Conservation (phyloP, 1,284 basidiomycete species). For the Boletus mariae region DNA sequence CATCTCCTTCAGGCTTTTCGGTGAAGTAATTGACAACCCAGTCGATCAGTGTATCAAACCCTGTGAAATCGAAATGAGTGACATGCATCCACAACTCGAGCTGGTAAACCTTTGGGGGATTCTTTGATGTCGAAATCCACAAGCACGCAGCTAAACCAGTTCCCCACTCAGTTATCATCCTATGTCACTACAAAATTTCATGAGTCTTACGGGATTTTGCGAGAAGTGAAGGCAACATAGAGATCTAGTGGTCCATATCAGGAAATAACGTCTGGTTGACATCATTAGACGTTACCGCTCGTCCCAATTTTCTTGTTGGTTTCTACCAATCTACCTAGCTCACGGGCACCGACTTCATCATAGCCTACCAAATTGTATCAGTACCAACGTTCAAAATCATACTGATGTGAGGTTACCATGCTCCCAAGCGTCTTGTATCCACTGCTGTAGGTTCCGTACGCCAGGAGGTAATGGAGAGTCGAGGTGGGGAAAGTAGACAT, state of each 20-base stretch:
- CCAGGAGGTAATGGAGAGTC: constrained; percentile 57
- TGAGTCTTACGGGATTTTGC: constrained; percentile 70
- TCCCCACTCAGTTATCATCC: constrained; percentile 3
- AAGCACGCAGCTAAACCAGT: constrained; percentile 47
- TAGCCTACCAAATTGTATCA: constrained; percentile 49
- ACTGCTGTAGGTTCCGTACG: constrained; percentile 67
- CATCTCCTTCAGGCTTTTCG: constrained; percentile 34
- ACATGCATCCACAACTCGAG: not conserved
- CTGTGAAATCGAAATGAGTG: constrained; percentile 4
- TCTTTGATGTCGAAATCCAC: constrained; percentile 56
- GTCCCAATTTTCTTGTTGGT: constrained; percentile 80
- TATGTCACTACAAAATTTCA: not conserved
- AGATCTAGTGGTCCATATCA: constrained; percentile 10
- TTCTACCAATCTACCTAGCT: constrained; percentile 60
- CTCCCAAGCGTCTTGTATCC: constrained; percentile 80
- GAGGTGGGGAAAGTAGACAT: constrained; percentile 58
- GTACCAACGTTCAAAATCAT: not conserved
- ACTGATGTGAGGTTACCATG: constrained; percentile 40
- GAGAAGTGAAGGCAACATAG: constrained; percentile 64
- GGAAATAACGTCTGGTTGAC: not conserved
- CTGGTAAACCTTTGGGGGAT: constrained; percentile 37
- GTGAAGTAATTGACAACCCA: constrained; percentile 71
- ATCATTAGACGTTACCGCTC: constrained; percentile 45
- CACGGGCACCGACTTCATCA: constrained; percentile 61
- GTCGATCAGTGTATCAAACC: constrained; percentile 44